Percentiles rank a stretch among this genome's conserved stretches.
phyloP scores from a whole-genome alignment of 768 basidiomycete genomes.

The Obba rivulosa region DNA sequence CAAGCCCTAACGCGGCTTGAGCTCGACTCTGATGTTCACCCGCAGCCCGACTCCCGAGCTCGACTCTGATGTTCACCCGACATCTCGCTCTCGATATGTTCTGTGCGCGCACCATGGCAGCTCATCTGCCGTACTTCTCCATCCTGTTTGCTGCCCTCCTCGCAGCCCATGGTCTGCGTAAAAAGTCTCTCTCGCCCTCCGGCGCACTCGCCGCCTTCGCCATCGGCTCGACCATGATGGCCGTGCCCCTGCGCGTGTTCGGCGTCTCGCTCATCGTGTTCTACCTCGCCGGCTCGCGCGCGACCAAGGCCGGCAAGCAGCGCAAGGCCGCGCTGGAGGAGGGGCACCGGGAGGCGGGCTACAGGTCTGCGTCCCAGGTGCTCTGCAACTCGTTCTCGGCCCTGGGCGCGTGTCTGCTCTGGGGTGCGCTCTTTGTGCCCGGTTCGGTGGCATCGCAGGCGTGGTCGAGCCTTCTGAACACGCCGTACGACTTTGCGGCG shows the following conservation, averaged over 20 bases:
- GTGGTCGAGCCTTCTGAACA: constrained; percentile 10
- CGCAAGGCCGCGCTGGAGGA: constrained; percentile 74
- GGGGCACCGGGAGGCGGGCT: constrained; percentile 68
- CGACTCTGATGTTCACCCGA: too few species aligned
- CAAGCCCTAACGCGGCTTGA: too few species aligned
- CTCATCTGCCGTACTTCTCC: constrained; percentile 27
- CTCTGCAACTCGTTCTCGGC: constrained; percentile 74
- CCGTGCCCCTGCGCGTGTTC: constrained; percentile 59
- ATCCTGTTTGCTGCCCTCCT: constrained; percentile 47
- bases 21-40: too few species aligned
- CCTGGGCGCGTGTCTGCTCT: constrained; percentile 49
- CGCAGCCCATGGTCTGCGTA: constrained; percentile 64
- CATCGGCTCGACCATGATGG: constrained; percentile 70
- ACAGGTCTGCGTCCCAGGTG: constrained; percentile 77
- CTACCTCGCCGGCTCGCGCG: constrained; percentile 75
- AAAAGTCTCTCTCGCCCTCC: constrained; percentile 67
- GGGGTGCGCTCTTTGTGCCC: constrained; percentile 58
- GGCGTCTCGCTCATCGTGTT: constrained; percentile 67
- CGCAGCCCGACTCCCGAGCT: too few species aligned
- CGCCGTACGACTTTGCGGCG: constrained; percentile 31
- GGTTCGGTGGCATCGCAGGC: constrained; percentile 19
- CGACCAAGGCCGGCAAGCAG: constrained; percentile 82
- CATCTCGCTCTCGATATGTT: too few species aligned
- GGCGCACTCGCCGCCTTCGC: constrained; percentile 75
- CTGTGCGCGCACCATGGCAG: too few species aligned